Base-by-base conservation (phyloP, 2,329 filamentous ascomycete genomes). In the Cryphonectria carpinicola region DNA sequence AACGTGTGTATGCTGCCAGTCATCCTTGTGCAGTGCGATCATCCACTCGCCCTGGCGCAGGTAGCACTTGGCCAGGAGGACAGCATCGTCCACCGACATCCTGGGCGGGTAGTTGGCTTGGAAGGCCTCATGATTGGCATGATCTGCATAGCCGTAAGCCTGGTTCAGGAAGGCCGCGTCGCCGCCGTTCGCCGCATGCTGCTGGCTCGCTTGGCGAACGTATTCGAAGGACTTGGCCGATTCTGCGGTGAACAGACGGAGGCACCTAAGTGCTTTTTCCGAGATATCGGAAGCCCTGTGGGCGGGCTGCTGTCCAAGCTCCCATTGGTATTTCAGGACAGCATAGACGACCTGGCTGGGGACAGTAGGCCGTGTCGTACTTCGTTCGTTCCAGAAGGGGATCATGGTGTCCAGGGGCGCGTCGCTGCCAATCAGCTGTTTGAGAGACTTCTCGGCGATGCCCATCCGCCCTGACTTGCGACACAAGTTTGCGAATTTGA, bases 401-500 rank as follows among this genome's bases (percentile, higher is more conserved):
- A 91, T 88, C 69, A 89, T 83, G 3, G 82, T 81, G 72, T 92
- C 88, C 28, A 92, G 84, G 46, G 87, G 85, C 28, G 88, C 85
- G 19, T 94, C 89, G 64, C 86, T 89, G 39, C 91, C 92, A 69
- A 98, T 92, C n/a, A 99, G 85, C 72, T 94, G 93, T 79, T 96
- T 95, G 67, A 99, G 84, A 14, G 95, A 97, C 82, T 97, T 97
- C 82, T 99, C 96, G 0, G 96, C 96, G 65, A 99, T 88, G 13
- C 96, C 95, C 86, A 95, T 95, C 41, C 96, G 92, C 70, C 94
- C 93, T 61, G 95, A 97, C 81, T 99, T 99, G 77, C 97, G 93
- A 81, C 97, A 99, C 7, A 99, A 89, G 77, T 98, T 99, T 77
- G 96, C 93, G 79, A 98, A 99, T 80, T 99, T 99, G 84, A 99